Base-by-base conservation (phyloP, 495 filamentous ascomycete genomes). In the Penicillium malachiteum region DNA sequence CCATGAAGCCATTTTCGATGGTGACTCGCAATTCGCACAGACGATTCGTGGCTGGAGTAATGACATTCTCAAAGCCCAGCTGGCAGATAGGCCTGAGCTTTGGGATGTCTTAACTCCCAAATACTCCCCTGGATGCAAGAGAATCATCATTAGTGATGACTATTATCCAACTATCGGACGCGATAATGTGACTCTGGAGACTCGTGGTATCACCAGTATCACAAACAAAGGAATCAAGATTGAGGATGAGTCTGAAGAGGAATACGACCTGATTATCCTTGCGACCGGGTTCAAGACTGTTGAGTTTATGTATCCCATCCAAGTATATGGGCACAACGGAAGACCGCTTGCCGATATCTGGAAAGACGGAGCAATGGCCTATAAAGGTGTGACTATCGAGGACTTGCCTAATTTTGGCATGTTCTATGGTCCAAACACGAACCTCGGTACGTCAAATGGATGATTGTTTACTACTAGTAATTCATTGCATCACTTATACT, bases 361-460 rank as follows among this genome's bases (percentile, higher is more conserved):
- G 81, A 66, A 64, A 34, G 57, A 66, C 12, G 78, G 76, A 3
- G 76, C 80, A 0, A 63, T 31, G 7, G 78, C 81, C 2, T 78
- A 75, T 33, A 66, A 75, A 12, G 81, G 82, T 8, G 71, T 77
- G 0, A 73, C 71, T 0, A 74, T 83, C 1, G 71, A 76, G 31
- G 69, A 71, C 16, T 59, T 84, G 38, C 81, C 81, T 4, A 84
- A 85, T 55, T 85, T 84, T 55, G 75, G 73, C 30, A 82, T 85
- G 73, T 70, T 84, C 16, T 82, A 82, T 58, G 79, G 79, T 2
- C 81, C 81, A 3, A 84, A 84, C 45, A 84, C 79, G 5, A 84
- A 82, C 40, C 71, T 86, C 14, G 75, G 73, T 66, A 21, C 66
- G 66, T 62, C 42, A n/a, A 8, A 10, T 9, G 11, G n/a, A 44